Evolutionary conservation across 495 filamentous ascomycete genomes (phyloP), one percentile per base, ranked within the genome.

Genomic region (Aeminium ludgeri): DNA sequence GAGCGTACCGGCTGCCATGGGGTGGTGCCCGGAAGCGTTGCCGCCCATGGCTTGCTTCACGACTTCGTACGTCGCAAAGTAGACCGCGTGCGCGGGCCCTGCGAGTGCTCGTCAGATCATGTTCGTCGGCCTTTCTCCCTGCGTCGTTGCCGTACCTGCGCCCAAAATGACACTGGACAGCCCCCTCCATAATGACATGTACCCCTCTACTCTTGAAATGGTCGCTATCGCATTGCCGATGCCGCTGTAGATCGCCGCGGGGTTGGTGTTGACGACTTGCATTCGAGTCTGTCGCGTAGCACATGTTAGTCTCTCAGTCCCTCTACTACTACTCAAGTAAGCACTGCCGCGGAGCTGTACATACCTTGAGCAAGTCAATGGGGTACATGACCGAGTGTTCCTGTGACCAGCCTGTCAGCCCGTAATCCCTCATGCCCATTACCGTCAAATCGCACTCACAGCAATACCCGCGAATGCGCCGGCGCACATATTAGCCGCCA

Each of bases 371-470:
- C 47, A 93, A 74, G 64, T 99, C 89, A 48, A 99, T 80, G 7
- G 89, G 89, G 52, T 99, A 99, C 89, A 99, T 94, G 47, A 91
- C 84, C 38, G 86, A 87, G 60, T 87, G 84, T 62, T 87, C 80
- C 61, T 64, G 46, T 28, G 29, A 20, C 17, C 27, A 38, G 15
- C 10, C 29, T 15, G 43, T 49, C 38, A 51, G 50, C 43, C 44
- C 36, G 27, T 20, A 19, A 1, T 17, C 10, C 30, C 36, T 39
- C 44, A 15, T 3, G 37, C 32, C 28, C 30, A 18, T 8, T 34
- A 10, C 17, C 20, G 8, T 16, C 30, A n/a, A n/a, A n/a, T 18
- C 27, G 13, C 29, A 52, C 75, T 54, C 76, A 96, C 89, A 59
- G 86, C 86, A 54, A 99, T 92, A 40, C 89, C 89, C 36, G 89